Evolutionary conservation across 306 rosid genomes (phyloP).

Genomic region (Begonia peltatifolia): DNA sequence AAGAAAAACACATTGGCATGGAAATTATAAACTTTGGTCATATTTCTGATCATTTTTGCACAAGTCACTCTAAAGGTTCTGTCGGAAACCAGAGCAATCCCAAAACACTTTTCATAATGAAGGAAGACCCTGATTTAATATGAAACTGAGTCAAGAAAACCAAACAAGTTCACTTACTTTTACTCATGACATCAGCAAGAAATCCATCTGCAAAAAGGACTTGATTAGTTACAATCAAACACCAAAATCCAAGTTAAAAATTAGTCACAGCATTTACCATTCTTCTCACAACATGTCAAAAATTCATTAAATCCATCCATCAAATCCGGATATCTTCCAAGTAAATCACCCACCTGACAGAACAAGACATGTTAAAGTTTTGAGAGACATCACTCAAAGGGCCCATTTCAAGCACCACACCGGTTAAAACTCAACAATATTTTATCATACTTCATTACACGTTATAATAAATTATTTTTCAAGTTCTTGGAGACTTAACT

Average conservation of each 20-base stretch:
- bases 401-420: too few relatives aligned
- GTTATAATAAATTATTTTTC: too few relatives aligned
- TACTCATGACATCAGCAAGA: constrained; percentile 96
- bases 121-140: background rate
- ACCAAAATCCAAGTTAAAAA: constrained; percentile 14
- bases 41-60: too few relatives aligned
- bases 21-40: background rate
- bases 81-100: too few relatives aligned
- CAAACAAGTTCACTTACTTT: constrained; percentile 51
- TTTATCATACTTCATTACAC: too few relatives aligned
- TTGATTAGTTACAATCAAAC: constrained; percentile 26
- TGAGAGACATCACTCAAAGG: too few relatives aligned
- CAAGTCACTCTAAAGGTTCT: too few relatives aligned
- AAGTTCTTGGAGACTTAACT: too few relatives aligned
- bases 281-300: constrained; percentile 79
- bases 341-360: constrained; percentile 69
- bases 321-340: constrained; percentile 76
- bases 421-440: too few relatives aligned
- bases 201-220: constrained; percentile 69
- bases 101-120: too few relatives aligned
- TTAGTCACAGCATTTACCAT: constrained; percentile 44
- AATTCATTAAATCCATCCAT: constrained; percentile 86
- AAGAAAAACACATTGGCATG: constrained; percentile 3
- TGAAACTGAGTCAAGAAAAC: constrained; percentile 11
- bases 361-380: background rate